Base-by-base conservation (phyloP, 2,329 filamentous ascomycete genomes). In the Colletotrichum destructivum region DNA sequence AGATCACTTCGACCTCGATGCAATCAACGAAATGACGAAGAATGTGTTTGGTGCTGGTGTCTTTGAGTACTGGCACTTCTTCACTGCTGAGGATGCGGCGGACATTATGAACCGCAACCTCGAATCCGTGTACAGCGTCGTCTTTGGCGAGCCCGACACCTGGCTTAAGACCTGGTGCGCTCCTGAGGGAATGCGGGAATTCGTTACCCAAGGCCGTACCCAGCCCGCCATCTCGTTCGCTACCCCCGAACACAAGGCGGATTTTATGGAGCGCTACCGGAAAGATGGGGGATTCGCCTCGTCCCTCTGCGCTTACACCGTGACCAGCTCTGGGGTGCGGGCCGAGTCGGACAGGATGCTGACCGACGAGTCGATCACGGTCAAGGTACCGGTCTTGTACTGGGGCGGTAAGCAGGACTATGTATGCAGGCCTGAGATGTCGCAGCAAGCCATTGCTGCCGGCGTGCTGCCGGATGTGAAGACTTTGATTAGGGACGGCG, bases 11-110 rank as follows among this genome's bases (percentile, higher is more conserved):
- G 77, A 84, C 65, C 78, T 85, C 2, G 80, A 82, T 3, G 72
- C 70, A 3, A 68, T 76, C 1, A 84, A 84, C 69, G 74, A 74
- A 6, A 15, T 76, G 11, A 80, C 79, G 0, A 74, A 80, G 52
- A 70, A 81, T 66, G 52, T 63, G 0, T 79, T 82, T 35, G 86
- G 86, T 13, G 80, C 81, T 55, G 78, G 81, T 2, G 44, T 78
- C 2, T 81, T 79, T 55, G 77, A 79, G 44, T 88, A 88, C 78
- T 87, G 85, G 84, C 75, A 85, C 61, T 80, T 87, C 31, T 84
- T 87, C 75, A 79, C 78, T 1, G 78, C 81, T 0, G 75, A 79
- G 0, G 84, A 86, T 47, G 83, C 81, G 1, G 74, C 80, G 2
- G 74, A 75, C 2, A 49, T 87, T 16, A 75, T 87, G 40, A 76